Base-by-base conservation (phyloP, 2,329 filamentous ascomycete genomes). In the Didymellaceae sp. region DNA sequence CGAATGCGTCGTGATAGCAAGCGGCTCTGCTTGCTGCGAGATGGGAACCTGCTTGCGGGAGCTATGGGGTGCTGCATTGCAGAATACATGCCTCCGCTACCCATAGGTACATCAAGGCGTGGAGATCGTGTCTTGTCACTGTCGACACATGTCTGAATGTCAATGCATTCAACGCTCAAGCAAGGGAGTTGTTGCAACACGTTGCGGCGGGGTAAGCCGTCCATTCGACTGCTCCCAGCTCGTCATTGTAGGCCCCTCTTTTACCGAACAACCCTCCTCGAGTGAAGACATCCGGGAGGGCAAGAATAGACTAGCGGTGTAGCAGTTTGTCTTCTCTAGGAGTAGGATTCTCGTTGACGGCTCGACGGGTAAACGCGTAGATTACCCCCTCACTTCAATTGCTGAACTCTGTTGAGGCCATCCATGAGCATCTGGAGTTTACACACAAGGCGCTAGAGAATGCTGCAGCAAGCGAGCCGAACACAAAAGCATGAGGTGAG, bases 271-370 rank as follows among this genome's bases (percentile, higher is more conserved):
- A 32, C 57, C 42, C 48, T 60, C 51, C 42, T 39, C 45, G 44
- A 32, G 52, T 48, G 43, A 37, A 35, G 41, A 37, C 38, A 49
- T 52, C 26, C 39, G 39, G 51, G 26, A 34, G 21, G 37, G 45
- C 58, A 62, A 62, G 58, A 63, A 65, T 66, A 71, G 68, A 71
- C 63, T 54, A 66, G 69, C 69, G 68, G 69, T 72, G 68, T 52
- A 49, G 40, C 41, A 28, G 53, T 33, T 21, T 40, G 31, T 30
- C 25, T 31, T 42, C 35, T 45, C 42, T 14, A 46, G 50, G 31
- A 51, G 35, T 14, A 46, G 50, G 31, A 51, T 57, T 44, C 55
- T 52, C 58, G 52, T 57, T 58, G 45, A 60, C 63, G 65, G 66
- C 47, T 67, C 56, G 64, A 59, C 61, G 65, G 66, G 48, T 56